Base-by-base conservation (phyloP, 1,284 basidiomycete species). In the Melampsora abietis-canadensis region DNA sequence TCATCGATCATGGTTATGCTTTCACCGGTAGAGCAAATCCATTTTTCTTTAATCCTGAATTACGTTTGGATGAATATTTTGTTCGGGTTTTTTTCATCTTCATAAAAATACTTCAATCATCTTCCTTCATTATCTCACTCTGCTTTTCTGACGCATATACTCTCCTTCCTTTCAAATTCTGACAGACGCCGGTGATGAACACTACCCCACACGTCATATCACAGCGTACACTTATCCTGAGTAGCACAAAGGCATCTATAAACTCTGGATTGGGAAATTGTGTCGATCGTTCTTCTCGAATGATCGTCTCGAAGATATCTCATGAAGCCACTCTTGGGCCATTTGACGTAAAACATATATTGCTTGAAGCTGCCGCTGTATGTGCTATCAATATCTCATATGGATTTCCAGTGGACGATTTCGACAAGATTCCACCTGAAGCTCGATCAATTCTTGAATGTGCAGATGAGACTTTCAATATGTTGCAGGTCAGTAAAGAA, bases 1-100 rank as follows among this genome's bases (percentile, higher is more conserved):
- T 54, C 14, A 54, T 54, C 51, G 27, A 54, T n/a, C n/a, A 54
- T 27, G 27, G 51, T 54, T 54, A n/a, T 54, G 27, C n/a, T 54
- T 54, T 54, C n/a, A 27, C n/a, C 7, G 27, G 51, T 54, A 54
- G 51, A 54, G n/a, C n/a, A 21, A n/a, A 27, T 21, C 51, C 51
- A 27, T 54, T 54, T 54, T 54, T 54, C 27, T 54, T 21, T 12
- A 8, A 54, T n/a, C n/a, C n/a, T 17, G 51, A 54, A 54, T 27
- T 54, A 21, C 6, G 51, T 14, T 21, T 54, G n/a, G 51, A 54
- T n/a, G 51, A 54, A 21, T 27, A 54, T 21, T 54, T 54, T 54
- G 51, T 54, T 21, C 1, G 51, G 7, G 8, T 7, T 21, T 21
- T 54, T 21, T 21, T 54, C 51, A 5, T 54, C 8, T n/a, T 2